phyloP scores from a whole-genome alignment of 2,329 filamentous ascomycete genomes.

The Tolypocladium inflatum region DNA sequence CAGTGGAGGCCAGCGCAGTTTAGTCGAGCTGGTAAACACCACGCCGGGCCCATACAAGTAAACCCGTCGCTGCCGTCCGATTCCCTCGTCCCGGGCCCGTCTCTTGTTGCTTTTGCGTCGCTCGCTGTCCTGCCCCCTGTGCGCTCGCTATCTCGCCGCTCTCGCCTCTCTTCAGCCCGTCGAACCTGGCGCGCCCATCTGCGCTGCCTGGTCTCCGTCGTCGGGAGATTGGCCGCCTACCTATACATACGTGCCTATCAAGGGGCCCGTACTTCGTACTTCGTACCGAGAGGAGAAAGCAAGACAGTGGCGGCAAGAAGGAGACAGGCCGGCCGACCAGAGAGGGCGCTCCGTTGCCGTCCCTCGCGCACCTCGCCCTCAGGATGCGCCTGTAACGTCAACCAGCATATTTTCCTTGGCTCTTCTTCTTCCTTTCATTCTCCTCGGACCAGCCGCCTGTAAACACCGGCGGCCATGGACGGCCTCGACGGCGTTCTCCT shows the following conservation, averaged over 20 bases:
- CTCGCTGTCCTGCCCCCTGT: not conserved
- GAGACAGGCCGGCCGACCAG: not conserved
- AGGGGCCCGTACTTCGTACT: not conserved
- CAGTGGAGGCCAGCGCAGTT: not conserved
- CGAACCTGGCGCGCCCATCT: not conserved
- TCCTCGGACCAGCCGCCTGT: not conserved
- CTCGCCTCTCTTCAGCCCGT: not conserved
- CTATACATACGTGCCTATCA: not conserved
- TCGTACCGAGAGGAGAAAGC: no score
- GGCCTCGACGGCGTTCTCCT: slow-evolving; percentile 36
- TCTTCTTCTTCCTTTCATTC: not conserved
- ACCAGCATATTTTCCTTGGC: not conserved
- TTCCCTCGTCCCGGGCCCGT: not conserved
- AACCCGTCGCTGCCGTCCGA: not conserved
- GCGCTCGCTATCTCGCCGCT: not conserved
- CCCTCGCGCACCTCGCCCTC: not conserved
- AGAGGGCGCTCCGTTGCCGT: not conserved
- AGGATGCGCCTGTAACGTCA: slow-evolving; percentile 8
- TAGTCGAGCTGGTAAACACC: not conserved
- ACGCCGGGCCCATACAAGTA: not conserved
- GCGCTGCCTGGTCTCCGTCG: not conserved
- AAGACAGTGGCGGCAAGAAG: not conserved
- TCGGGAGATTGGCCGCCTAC: not conserved
- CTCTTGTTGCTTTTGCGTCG: not conserved
- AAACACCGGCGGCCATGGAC: slow-evolving; percentile 20